Conservation (phyloP, 352 stramenopile genomes). For the Globisporangium middletonii region DNA sequence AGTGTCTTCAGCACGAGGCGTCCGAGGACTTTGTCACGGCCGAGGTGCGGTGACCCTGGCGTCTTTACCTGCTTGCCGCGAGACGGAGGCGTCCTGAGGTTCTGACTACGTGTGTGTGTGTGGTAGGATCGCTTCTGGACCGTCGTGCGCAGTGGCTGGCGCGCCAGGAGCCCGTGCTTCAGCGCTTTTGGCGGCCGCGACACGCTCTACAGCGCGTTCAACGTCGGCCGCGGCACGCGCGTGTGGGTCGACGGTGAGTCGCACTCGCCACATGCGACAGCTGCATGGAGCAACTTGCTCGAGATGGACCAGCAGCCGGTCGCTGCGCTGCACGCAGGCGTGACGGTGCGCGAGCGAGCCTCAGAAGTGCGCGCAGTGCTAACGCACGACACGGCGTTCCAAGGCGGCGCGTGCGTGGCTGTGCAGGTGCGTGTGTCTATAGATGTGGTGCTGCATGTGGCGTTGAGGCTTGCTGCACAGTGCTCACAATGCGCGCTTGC, state of each 20-base stretch:
- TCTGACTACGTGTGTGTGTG: background rate
- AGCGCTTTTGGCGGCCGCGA: slow-evolving; percentile 27
- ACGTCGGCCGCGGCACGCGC: slow-evolving; percentile 21
- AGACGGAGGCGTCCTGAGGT: background rate
- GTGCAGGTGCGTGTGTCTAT: slow-evolving; percentile 17
- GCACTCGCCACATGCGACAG: slow-evolving; percentile 4
- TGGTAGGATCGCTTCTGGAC: slow-evolving; percentile 25
- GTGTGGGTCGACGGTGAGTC: slow-evolving; percentile 20
- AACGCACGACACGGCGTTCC: slow-evolving; percentile 25
- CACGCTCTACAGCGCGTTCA: slow-evolving; percentile 33
- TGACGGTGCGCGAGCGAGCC: slow-evolving; percentile 16
- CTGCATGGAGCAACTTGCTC: slow-evolving; percentile 25
- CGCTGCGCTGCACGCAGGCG: slow-evolving; percentile 21
- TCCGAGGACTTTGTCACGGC: slow-evolving; percentile 20
- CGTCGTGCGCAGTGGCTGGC: slow-evolving; percentile 24
- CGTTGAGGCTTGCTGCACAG: background rate
- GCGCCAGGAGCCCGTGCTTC: slow-evolving; percentile 26
- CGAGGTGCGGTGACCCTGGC: slow-evolving; percentile 4
- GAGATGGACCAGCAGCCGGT: slow-evolving; percentile 29
- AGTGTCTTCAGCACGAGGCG: slow-evolving; percentile 27
- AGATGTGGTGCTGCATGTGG: background rate
- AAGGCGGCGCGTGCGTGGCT: slow-evolving; percentile 26
- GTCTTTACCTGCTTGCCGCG: background rate
- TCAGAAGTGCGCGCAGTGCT: slow-evolving; percentile 22
- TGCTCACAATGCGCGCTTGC: background rate